Base-by-base conservation (phyloP, 2,329 filamentous ascomycete species). In the Calonectria multiphialidica region DNA sequence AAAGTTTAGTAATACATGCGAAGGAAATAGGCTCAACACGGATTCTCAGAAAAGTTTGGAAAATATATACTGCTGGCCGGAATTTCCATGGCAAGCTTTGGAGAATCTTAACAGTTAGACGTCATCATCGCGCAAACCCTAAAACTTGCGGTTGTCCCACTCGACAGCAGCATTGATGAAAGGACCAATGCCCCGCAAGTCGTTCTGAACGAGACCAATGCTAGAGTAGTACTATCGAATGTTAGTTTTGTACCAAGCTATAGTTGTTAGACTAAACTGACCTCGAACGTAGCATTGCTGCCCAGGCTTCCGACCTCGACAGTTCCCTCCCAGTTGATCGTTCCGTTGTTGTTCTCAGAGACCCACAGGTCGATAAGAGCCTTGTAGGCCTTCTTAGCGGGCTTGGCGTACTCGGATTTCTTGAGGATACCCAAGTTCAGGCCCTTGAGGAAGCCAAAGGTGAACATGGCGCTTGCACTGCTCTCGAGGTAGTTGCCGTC, bases 401-500 rank as follows among this genome's bases (percentile, higher is more conserved):
- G 72, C 8, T 66, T 40, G 1, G 64, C 59, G 35, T 79, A 82
- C 3, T 72, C 73, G 10, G 61, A 44, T 63, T 76, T 47, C 2
- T 78, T 74, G 8, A 83, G 53, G n/a, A 80, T 72, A 1, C 81
- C 81, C 2, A 75, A 73, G n/a, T 78, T 77, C 0, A 83, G 35
- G 5, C 80, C 89, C 74, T 85, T 87, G 15, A 90, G 78, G 72
- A 90, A 80, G 0, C 88, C 86, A 67, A 88, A 90, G 0, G 86
- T 83, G 75, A 91, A 91, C 87, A 92, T 90, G 4, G 89, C 89
- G 2, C 88, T 88, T 9, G 86, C 90, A 37, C 89, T 90, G 40
- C 88, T 89, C 82, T 92, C 89, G 59, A 92, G 87, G 79, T 90
- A 92, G 80, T 93, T 92, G 2, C 89, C 89, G 55, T 85, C 74